Evolutionary conservation across 257 asterid species (phyloP).

Genomic region (Dorcoceras hygrometricum): DNA sequence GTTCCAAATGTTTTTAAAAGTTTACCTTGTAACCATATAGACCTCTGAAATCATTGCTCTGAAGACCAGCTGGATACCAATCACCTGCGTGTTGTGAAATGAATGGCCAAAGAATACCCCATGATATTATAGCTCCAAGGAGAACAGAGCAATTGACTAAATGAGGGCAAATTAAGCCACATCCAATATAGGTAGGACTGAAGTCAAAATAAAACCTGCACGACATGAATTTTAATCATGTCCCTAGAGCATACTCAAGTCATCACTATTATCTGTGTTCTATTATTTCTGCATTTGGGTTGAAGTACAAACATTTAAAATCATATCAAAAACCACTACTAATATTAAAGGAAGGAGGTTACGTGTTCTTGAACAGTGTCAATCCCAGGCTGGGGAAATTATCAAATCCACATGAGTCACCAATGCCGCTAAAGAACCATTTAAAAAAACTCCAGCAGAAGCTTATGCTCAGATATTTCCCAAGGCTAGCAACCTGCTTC

Average conservation of each 20-base stretch:
- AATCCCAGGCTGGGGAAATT: conserved; percentile 85
- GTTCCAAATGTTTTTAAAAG: conserved; percentile 4
- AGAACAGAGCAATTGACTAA: conserved; percentile 91
- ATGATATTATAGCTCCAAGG: conserved; percentile 87
- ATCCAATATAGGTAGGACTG: conserved; percentile 92
- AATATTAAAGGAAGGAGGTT: conserved; percentile 28
- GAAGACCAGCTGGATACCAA: conserved; percentile 93
- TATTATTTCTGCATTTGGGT: too few relatives aligned
- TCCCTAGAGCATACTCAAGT: conserved; percentile 1
- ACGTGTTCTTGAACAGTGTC: conserved; percentile 76
- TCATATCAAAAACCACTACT: neutral
- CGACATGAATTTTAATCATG: conserved; percentile 28
- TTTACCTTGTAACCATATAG: conserved; percentile 88
- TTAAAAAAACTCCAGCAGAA: conserved; percentile 91
- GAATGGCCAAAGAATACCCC: conserved; percentile 97
- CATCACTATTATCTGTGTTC: neutral
- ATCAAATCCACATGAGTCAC: conserved; percentile 96
- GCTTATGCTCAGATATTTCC: conserved; percentile 90
- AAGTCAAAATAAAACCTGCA: conserved; percentile 96
- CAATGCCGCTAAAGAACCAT: conserved; percentile 97
- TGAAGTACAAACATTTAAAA: conserved; percentile 11
- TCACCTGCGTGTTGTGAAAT: conserved; percentile 73
- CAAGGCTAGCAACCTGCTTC: conserved; percentile 81
- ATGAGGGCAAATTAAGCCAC: conserved; percentile 97
- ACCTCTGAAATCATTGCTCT: conserved; percentile 91